Base-by-base conservation (phyloP, 192 early-diverging fungal species). In the Rhizoclosmatium sp. region DNA sequence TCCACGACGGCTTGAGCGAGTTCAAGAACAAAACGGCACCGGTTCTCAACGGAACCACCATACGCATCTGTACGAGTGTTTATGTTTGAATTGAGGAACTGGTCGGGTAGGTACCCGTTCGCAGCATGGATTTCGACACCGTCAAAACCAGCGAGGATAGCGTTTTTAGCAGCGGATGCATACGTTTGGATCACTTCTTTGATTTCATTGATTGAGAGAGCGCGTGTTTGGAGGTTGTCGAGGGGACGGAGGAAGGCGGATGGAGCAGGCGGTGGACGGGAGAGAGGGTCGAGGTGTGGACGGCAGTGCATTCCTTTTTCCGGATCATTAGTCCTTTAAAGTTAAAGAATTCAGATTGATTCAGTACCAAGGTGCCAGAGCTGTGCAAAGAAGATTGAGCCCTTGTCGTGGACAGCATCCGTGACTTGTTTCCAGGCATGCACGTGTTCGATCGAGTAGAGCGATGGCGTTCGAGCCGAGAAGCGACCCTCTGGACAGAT, bases 31-130 rank as follows among this genome's bases (percentile, higher is more conserved):
- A 96, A 92, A 0, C 94, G 91, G 21, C 87, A n/a, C 12, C 96
- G 91, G 87, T 97, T 98, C 74, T 96, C 93, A 41, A 96, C 89
- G 0, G 91, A 92, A 0, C 96, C 95, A 59, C 96, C 97, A 79
- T 96, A 99, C 60, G 92, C 65, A 81, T 99, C 97, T 0, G 95
- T 96, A 74, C 97, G 93, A 46, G 88, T 67, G 85, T 99, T 98
- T 66, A 92, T 87, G 46, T 94, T 65, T 2, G 93, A 92, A 16
- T 91, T 93, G 7, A 96, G 78, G 78, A 98, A 97, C 78, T 91
- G 84, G 81, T 92, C 85, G 59, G 94, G 74, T 45, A 98, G 83
- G 80, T 96, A 98, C 7, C 97, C 97, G 83, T 98, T 94, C 3
- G 97, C 95, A 64, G 84, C 89, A 69, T 97, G 96, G 31, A 99